Evolutionary conservation across 2,329 filamentous ascomycete species (phyloP).

Genomic region (Thielaviopsis populi): DNA sequence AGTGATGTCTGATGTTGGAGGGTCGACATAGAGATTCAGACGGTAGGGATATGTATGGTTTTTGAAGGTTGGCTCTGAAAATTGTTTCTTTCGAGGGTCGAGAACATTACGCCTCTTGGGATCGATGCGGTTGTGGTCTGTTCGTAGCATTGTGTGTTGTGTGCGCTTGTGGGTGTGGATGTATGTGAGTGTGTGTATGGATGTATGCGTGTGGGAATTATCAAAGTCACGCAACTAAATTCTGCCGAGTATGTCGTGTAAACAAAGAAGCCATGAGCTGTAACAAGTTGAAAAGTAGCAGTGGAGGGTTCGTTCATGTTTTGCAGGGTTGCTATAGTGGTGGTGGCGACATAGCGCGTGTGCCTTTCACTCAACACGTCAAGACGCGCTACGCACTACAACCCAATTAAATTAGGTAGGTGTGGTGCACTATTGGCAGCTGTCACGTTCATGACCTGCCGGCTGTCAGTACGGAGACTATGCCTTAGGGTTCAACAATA

Average conservation of each 20-base stretch:
- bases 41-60: conserved; percentile 68
- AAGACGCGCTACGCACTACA: not conserved
- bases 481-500: too few species aligned
- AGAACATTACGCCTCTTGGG: conserved; percentile 62
- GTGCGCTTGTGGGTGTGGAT: not conserved
- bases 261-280: not conserved
- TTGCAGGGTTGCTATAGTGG: conserved; percentile 1
- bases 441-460: not conserved
- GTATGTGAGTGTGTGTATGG: not conserved
- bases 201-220: not conserved
- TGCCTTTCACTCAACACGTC: not conserved
- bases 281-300: not conserved
- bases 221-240: not conserved
- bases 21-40: conserved; percentile 79
- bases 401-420: not conserved
- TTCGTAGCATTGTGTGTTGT: conserved; percentile 34
- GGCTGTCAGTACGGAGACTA: not conserved
- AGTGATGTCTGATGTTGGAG: conserved; percentile 85
- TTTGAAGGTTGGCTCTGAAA: conserved; percentile 61
- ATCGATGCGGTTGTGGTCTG: conserved; percentile 39
- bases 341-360: not conserved
- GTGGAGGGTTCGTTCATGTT: not conserved
- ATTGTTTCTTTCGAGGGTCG: conserved; percentile 75
- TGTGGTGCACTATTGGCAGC: not conserved
- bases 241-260: not conserved